Evolutionary conservation across 2,329 filamentous ascomycete genomes (phyloP), one percentile per base, ranked within the genome.

Genomic region (Colletotrichum horii): DNA sequence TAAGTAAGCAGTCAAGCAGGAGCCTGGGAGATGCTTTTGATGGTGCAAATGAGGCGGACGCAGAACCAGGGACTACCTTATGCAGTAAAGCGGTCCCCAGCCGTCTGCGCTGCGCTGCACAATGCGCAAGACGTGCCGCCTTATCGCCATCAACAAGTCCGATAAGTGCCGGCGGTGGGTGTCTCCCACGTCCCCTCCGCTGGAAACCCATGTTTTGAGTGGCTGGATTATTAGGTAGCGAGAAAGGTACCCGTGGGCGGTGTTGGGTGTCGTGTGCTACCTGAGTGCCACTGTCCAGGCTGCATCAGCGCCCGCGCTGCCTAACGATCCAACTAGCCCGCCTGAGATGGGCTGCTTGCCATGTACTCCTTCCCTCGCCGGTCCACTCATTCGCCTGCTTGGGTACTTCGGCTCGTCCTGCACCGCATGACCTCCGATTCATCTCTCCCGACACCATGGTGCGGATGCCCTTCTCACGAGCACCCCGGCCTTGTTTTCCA

Each of bases 401-500:
- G 70, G n/a, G 64, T 60, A 68, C 70, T 71, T 76, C 64, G 66
- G 62, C 66, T 73, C 66, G 36, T 74, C 34, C 56, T 62, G 71
- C 52, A 74, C 74, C 74, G 66, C 74, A 76, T 76, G 74, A 76
- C 74, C 74, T 34, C 8, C 58, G 66, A 74, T 70, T 66, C 66
- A 76, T 75, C 71, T 75, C 56, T 61, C 66, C 71, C 48, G 36
- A 71, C 60, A 66, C 26, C 61, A 65, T 24, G 66, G 60, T 70
- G 65, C 71, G 30, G 71, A 75, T 70, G 74, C 74, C 66, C 71
- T 70, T 75, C 71, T 76, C 74, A 76, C 74, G 71, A 75, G 74
- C 74, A 69, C 74, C 56, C 28, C 56, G 19, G 58, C 11, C 64
- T 73, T 76, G 70, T 69, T 28, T 43, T 60, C 28, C 60, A 74